Evolutionary conservation across 2,329 filamentous ascomycete genomes (phyloP).

Genomic region (Penicillium freii): DNA sequence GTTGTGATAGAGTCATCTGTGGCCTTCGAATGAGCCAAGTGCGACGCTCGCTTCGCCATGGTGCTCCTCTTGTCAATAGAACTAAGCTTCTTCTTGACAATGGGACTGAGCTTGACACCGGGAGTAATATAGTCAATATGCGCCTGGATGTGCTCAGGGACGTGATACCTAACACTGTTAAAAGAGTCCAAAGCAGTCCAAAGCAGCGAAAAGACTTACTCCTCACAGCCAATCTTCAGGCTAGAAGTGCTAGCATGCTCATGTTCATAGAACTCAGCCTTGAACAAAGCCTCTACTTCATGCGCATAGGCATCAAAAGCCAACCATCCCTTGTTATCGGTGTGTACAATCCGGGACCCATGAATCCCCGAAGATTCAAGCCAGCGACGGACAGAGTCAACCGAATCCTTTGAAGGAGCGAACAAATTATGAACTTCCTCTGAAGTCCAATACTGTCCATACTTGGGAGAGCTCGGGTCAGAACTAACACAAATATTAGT

Average conservation of each 20-base stretch:
- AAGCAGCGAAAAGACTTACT: constrained; percentile 33
- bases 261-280: constrained; percentile 55
- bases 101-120: constrained; percentile 51
- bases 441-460: constrained; percentile 45
- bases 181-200: neutral
- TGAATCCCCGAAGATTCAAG: constrained; percentile 54
- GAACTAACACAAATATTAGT: constrained; percentile 28
- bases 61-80: constrained; percentile 26
- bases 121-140: constrained; percentile 60
- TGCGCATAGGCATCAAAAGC: constrained; percentile 55
- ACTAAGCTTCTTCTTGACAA: constrained; percentile 41
- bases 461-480: constrained; percentile 43
- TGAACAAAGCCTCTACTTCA: constrained; percentile 55
- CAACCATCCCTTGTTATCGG: constrained; percentile 54
- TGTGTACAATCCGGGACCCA: constrained; percentile 49
- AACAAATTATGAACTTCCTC: constrained; percentile 47
- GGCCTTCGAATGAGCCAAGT: constrained; percentile 14
- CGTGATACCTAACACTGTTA: constrained; percentile 42
- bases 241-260: constrained; percentile 37
- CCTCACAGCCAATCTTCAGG: constrained; percentile 36
- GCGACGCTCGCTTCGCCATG: constrained; percentile 22
- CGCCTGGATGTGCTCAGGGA: constrained; percentile 48
- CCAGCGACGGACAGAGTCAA: constrained; percentile 55
- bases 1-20: neutral
- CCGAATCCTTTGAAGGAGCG: constrained; percentile 44